A percentile compares a stretch with the other conserved stretches of the same genome.
phyloP scores from a whole-genome alignment of 371 early-diverging fungal genomes.

The Apophysomyces trapeziformis region DNA sequence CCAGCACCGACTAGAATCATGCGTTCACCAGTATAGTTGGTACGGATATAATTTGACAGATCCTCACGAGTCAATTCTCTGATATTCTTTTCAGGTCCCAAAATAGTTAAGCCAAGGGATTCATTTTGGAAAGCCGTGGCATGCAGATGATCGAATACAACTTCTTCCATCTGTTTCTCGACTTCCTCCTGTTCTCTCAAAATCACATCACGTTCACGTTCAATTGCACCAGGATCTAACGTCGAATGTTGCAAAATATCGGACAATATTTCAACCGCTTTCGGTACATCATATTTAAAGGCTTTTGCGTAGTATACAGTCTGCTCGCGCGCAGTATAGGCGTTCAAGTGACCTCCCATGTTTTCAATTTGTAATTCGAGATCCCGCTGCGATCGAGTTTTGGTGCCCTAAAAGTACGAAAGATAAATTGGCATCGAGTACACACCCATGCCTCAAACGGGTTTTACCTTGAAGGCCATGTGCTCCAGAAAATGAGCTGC shows the following conservation, averaged over 20 bases:
- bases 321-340: conserved; percentile 98
- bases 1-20: conserved; percentile 97
- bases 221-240: conserved; percentile 77
- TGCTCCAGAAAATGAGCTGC: conserved; percentile 98
- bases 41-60: conserved; percentile 81
- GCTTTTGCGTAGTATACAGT: conserved; percentile 97
- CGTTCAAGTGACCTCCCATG: conserved; percentile 97
- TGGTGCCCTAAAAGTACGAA: conserved; percentile 74
- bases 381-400: conserved; percentile 81
- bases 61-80: conserved; percentile 83
- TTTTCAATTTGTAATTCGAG: conserved; percentile 95
- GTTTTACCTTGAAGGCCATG: conserved; percentile 95
- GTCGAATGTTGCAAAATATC: conserved; percentile 95
- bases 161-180: conserved; percentile 95
- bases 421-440: neutral
- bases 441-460: neutral
- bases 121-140: conserved; percentile 92
- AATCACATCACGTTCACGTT: conserved; percentile 95
- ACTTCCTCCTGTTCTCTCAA: conserved; percentile 96
- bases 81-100: conserved; percentile 94
- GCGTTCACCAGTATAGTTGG: conserved; percentile 95
- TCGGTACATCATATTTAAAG: conserved; percentile 83
- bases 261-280: conserved; percentile 90
- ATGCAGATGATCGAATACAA: conserved; percentile 82
- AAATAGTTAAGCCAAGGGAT: conserved; percentile 92